Evolutionary conservation across 2,329 filamentous ascomycete genomes (phyloP), one percentile per base, ranked within the genome.

Genomic region (Colletotrichum abscissum): DNA sequence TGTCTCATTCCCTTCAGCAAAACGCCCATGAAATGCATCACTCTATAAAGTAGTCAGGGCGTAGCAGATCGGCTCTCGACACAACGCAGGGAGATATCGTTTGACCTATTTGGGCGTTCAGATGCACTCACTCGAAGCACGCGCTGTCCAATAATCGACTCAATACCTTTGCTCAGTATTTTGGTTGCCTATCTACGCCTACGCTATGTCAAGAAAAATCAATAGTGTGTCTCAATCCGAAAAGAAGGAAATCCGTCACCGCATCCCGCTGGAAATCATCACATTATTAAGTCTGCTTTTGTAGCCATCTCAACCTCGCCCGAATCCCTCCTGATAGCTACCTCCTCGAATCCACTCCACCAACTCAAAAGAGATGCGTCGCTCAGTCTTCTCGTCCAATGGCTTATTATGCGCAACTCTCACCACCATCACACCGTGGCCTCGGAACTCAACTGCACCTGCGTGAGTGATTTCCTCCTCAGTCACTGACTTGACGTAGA

Each of bases 341-440:
- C 84, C 86, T 22, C 82, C 84, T 46, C 88, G 81, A 72, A 95
- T 88, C 91, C 93, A 97, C 83, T 98, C 95, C 67, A 93, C 90
- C 75, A 98, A 91, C 84, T 98, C 95, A 83, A 98, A 98, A 1
- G 91, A 92, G 63, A 98, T 85, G 74, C 95, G 87, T 72, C 95
- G 88, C 80, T 95, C 87, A 12, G 91, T 91, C 78, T 90, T 92
- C 81, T 94, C 92, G 74, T 92, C 91, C 75, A 94, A 80, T 30
- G 83, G 82, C 78, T 83, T 79, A 52, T 81, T 79, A 65, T 77
- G 76, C 14, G 79, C 77, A 74, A 90, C 83, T 65, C 88, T 84
- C 54, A 93, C 84, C 22, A 92, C 82, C 78, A 93, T 87, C 55
- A 89, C 81, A 9, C 84, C 84, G 12, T 86, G 86, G 65, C 88